Base-by-base conservation (phyloP, 108 stramenopile genomes). In the Aurantiochytrium sp. region DNA sequence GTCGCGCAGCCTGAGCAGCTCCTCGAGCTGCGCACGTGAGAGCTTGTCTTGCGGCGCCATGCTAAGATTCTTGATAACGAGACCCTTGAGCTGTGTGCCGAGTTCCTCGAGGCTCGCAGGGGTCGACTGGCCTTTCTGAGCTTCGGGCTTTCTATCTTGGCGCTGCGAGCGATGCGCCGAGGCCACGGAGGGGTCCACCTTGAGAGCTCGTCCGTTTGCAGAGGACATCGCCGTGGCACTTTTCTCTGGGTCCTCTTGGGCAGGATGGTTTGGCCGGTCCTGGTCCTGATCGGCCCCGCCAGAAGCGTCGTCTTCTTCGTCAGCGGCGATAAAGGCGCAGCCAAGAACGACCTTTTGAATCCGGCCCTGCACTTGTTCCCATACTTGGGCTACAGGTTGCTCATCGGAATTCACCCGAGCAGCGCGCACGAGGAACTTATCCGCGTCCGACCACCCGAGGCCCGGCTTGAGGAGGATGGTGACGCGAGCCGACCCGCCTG, bases 351-450 rank as follows among this genome's bases (percentile, higher is more conserved):
- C 24, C 73, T 81, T 81, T 22, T 81, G 42, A 1, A 48, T 24
- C 6, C 24, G n/a, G n/a, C 24, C 21, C 27, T 24, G 6, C 15
- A 48, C 73, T 6, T 24, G 42, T 39, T 41, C 39, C 73, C 73
- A 81, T 17, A 81, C 45, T 27, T 41, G 24, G 6, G 6, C 12
- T 17, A 81, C 30, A 24, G 4, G 73, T 6, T 39, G 12, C 19
- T 12, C 6, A 30, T 81, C 73, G 42, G 39, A 22, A 1, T 81
- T 24, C 0, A 24, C 39, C 73, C 12, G 12, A 6, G 30, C 45
- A 41, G 73, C 39, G 8, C 73, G 73, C 39, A 81, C 73, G 12
- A 81, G 45, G 45, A 81, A 81, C 24, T 81, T 81, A n/a, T 81
- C 73, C 24, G 73, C 39, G 19, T 81, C 73, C 10, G 73, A 41